Evolutionary conservation across 2,329 filamentous ascomycete genomes (phyloP).

Genomic region (Podosphaera aphanis): DNA sequence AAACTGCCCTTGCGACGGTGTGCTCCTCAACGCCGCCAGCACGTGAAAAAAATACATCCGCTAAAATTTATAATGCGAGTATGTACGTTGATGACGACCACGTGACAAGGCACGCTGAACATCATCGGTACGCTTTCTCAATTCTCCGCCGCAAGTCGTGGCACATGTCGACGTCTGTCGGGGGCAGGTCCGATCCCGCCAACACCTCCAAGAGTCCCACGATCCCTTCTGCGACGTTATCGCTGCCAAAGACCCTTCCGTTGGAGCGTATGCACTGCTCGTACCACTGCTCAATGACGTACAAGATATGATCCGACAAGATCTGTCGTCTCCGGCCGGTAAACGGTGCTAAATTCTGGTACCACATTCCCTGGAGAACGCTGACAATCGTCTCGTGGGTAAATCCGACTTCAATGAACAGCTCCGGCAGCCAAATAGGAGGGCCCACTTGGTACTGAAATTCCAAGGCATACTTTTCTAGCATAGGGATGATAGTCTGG

Average conservation of each 20-base stretch:
- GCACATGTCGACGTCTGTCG: conserved; percentile 18
- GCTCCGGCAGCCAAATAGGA: conserved; percentile 25
- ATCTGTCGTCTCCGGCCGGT: conserved; percentile 29
- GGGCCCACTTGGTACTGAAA: conserved; percentile 31
- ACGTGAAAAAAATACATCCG: too few species aligned
- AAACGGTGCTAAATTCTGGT: conserved; percentile 42
- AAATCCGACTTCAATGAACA: conserved; percentile 39
- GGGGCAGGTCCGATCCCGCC: conserved; percentile 3
- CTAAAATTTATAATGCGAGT: too few species aligned
- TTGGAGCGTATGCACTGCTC: conserved; percentile 29
- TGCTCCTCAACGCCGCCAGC: too few species aligned
- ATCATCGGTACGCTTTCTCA: conserved; percentile 18
- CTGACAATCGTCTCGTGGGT: conserved; percentile 36
- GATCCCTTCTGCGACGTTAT: conserved; percentile 28
- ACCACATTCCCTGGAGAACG: conserved; percentile 42
- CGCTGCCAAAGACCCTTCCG: conserved; percentile 32
- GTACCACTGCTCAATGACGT: conserved; percentile 37
- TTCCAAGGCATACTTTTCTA: conserved; percentile 38
- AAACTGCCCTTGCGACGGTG: too few species aligned
- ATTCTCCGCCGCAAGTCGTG: conserved; percentile 21
- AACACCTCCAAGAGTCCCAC: conserved; percentile 22
- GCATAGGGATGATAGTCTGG: conserved; percentile 31
- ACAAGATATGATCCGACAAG: conserved; percentile 37
- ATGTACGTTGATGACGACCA: too few species aligned
- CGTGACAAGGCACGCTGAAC: too few species aligned